These are phyloP conservation scores for Hamamelis virginiana DNA, from an alignment of 164 flowering plant species.

Conservation along the genomic window DNA sequence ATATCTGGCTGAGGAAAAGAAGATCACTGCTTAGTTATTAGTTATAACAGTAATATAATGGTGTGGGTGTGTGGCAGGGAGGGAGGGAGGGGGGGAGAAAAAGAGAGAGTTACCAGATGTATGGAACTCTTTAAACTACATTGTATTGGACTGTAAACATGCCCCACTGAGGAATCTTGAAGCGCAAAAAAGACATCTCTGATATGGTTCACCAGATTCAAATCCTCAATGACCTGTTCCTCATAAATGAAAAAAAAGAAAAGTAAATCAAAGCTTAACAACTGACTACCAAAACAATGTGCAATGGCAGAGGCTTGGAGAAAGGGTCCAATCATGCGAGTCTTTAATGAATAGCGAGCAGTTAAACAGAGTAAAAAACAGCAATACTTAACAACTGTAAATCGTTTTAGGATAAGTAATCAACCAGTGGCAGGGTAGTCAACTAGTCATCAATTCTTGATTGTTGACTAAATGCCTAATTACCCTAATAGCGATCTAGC, in stretches of 20 bases:
- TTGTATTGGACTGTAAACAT: slow-evolving; percentile 26
- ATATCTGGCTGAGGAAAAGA: slow-evolving; percentile 37
- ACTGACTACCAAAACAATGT: no score
- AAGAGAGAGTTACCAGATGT: slow-evolving; percentile 33
- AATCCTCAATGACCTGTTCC: slow-evolving; percentile 60
- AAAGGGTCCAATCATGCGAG: no score
- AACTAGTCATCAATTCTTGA: neutral
- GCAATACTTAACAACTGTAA: neutral
- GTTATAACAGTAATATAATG: neutral
- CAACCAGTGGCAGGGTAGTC: neutral
- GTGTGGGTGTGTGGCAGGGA: neutral
- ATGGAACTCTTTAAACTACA: slow-evolving; percentile 20
- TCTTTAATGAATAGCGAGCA: neutral
- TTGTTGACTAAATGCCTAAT: neutral
- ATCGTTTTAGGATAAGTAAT: neutral
- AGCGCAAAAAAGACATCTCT: slow-evolving; percentile 44
- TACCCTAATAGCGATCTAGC: neutral
- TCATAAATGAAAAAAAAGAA: slow-evolving; percentile 9
- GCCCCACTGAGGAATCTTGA: slow-evolving; percentile 38
- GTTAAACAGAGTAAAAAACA: neutral
- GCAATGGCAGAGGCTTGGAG: no score
- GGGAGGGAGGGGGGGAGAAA: slow-evolving; percentile 8
- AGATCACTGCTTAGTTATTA: neutral
- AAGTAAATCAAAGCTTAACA: neutral
- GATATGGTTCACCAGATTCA: slow-evolving; percentile 48